These are phyloP conservation scores for Pterocarpus santalinus DNA, from an alignment of 306 rosid species.

Conservation along the genomic window DNA sequence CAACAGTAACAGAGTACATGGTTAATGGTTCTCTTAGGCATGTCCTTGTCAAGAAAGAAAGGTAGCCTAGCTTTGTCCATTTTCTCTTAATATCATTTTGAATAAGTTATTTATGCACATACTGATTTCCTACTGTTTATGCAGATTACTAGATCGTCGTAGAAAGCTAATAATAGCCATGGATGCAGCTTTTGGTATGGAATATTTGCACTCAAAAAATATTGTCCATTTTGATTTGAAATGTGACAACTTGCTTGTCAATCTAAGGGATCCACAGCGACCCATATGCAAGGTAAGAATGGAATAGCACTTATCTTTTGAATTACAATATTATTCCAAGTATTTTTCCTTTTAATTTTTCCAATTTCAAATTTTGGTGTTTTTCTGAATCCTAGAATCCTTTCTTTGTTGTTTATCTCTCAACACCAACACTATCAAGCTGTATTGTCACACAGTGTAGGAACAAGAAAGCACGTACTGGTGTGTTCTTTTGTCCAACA, in stretches of 20 bases:
- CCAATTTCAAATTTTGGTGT: neutral
- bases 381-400: neutral
- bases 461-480: no score
- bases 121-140: conserved; percentile 42
- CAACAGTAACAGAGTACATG: conserved; percentile 93
- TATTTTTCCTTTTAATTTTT: neutral
- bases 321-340: neutral
- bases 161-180: conserved; percentile 86
- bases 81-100: conserved; percentile 34
- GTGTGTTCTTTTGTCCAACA: no score
- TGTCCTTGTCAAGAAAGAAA: conserved; percentile 77
- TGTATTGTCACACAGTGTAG: neutral
- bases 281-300: conserved; percentile 90
- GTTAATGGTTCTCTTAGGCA: conserved; percentile 93
- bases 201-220: conserved; percentile 90
- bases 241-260: conserved; percentile 93
- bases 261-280: conserved; percentile 86
- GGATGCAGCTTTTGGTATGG: conserved; percentile 99
- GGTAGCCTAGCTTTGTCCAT: conserved; percentile 52
- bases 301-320: neutral
- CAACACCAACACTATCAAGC: neutral
- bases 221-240: conserved; percentile 97
- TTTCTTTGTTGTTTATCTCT: neutral
- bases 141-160: conserved; percentile 88
- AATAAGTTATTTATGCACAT: conserved; percentile 9